phyloP scores from a whole-genome alignment of 1,284 basidiomycete species.

The Ganoderma sinense region DNA sequence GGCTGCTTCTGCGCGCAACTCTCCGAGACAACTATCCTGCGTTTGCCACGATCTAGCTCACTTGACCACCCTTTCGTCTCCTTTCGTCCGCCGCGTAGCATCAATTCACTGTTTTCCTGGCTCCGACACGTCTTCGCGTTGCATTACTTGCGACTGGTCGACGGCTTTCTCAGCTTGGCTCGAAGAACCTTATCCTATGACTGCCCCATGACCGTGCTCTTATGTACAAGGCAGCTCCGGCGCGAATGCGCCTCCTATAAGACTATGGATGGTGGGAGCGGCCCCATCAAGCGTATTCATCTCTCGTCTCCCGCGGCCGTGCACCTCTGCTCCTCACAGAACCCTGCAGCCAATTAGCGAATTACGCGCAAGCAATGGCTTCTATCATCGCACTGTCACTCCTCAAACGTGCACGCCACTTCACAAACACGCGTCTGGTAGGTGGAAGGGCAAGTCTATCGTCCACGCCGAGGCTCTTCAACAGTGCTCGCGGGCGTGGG shows the following conservation, averaged over 20 bases:
- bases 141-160: background rate
- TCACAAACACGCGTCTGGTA: background rate
- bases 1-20: background rate
- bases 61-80: background rate
- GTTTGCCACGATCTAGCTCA: background rate
- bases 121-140: background rate
- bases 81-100: background rate
- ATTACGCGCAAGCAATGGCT: slow-evolving; percentile 14
- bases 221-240: slow-evolving; percentile 9
- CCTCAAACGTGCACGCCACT: background rate
- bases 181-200: slow-evolving; percentile 21
- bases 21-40: background rate
- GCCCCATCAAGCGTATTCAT: background rate
- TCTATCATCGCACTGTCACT: slow-evolving; percentile 8
- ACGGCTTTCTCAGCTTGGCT: slow-evolving; percentile 5
- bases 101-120: background rate
- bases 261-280: slow-evolving; percentile 5
- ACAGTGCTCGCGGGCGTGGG: slow-evolving; percentile 35
- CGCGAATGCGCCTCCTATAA: slow-evolving; percentile 12
- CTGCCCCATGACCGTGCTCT: slow-evolving; percentile 26
- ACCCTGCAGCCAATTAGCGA: background rate
- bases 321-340: background rate
- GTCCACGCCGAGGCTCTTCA: slow-evolving; percentile 23
- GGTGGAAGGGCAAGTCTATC: slow-evolving; percentile 17
- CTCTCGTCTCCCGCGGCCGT: background rate